Evolutionary conservation across 2,329 filamentous ascomycete genomes (phyloP).

Genomic region (Diaporthe ilicicola): DNA sequence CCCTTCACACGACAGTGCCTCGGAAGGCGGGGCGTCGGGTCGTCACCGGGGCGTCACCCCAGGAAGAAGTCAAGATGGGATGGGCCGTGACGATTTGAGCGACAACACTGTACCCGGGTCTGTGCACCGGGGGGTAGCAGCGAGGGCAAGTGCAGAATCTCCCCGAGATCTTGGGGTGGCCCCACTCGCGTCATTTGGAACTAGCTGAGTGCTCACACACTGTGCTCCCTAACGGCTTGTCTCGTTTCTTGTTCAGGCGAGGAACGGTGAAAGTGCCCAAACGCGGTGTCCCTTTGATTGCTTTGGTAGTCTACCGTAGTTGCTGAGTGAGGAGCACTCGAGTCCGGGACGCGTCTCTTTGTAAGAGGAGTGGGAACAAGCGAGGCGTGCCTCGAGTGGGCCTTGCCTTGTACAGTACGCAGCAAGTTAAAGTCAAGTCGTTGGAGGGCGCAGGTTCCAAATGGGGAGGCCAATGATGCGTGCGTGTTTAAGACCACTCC

Average conservation of each 20-base stretch:
- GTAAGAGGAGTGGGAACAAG: not conserved
- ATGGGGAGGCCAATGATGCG: conserved; percentile 1
- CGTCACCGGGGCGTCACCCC: conserved; percentile 7
- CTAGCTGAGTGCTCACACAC: not conserved
- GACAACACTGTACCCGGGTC: conserved; percentile 2
- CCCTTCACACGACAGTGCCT: conserved; percentile 2
- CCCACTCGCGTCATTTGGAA: not conserved
- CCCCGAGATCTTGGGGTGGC: not conserved
- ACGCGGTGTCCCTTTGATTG: conserved; percentile 10
- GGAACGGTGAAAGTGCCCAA: not conserved
- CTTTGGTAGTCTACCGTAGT: conserved; percentile 4
- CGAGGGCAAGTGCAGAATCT: not conserved
- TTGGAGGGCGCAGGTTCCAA: conserved; percentile 8
- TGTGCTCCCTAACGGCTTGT: not conserved
- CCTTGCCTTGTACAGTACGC: not conserved
- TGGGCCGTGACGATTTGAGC: conserved; percentile 4
- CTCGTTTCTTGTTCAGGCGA: not conserved
- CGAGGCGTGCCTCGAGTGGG: not conserved
- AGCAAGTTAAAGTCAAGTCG: not conserved
- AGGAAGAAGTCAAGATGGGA: not conserved
- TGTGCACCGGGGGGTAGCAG: not conserved
- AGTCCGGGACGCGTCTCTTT: conserved; percentile 7
- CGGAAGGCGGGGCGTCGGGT: conserved; percentile 12
- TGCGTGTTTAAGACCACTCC: conserved; percentile 15
- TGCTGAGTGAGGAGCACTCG: not conserved